These are phyloP conservation scores for Umbelopsis isabellina DNA, from an alignment of 192 early-diverging fungal genomes.

Conservation along the genomic window DNA sequence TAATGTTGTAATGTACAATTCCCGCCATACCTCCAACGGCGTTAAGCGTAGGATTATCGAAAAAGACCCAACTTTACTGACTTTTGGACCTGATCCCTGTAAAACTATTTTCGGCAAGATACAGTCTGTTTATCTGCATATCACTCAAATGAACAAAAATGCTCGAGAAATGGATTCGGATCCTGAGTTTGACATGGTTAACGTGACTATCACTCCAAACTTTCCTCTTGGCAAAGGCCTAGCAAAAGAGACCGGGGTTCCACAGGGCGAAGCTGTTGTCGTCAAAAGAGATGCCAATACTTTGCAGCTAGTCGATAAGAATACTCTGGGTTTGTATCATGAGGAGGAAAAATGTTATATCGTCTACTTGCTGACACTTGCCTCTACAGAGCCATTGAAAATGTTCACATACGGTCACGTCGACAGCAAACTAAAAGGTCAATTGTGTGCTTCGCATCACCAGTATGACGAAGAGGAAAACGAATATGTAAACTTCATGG, in stretches of 20 bases:
- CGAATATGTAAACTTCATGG: slow-evolving; percentile 46
- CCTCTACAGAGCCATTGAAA: slow-evolving; percentile 35
- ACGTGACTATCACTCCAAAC: slow-evolving; percentile 44
- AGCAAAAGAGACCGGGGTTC: slow-evolving; percentile 30
- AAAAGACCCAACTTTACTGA: slow-evolving; percentile 38
- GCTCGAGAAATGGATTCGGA: slow-evolving; percentile 29
- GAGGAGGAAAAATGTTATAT: not conserved
- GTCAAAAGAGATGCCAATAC: slow-evolving; percentile 45
- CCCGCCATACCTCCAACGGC: slow-evolving; percentile 40
- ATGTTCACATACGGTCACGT: slow-evolving; percentile 44
- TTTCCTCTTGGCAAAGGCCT: slow-evolving; percentile 36
- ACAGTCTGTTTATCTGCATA: slow-evolving; percentile 37
- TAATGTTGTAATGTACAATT: slow-evolving; percentile 32
- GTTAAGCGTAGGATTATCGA: slow-evolving; percentile 34
- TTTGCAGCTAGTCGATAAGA: slow-evolving; percentile 34
- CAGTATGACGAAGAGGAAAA: slow-evolving; percentile 40
- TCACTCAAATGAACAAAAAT: slow-evolving; percentile 30
- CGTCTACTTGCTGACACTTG: not conserved
- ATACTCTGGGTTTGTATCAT: slow-evolving; percentile 31
- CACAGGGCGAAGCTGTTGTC: slow-evolving; percentile 32
- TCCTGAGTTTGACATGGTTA: slow-evolving; percentile 45
- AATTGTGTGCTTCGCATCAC: slow-evolving; percentile 42
- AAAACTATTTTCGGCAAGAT: slow-evolving; percentile 41
- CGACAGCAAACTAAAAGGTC: slow-evolving; percentile 29
- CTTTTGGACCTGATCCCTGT: slow-evolving; percentile 45